These are phyloP conservation scores for Wickerhamomyces bisporus DNA, from an alignment of 805 yeast species.

Conservation along the genomic window DNA sequence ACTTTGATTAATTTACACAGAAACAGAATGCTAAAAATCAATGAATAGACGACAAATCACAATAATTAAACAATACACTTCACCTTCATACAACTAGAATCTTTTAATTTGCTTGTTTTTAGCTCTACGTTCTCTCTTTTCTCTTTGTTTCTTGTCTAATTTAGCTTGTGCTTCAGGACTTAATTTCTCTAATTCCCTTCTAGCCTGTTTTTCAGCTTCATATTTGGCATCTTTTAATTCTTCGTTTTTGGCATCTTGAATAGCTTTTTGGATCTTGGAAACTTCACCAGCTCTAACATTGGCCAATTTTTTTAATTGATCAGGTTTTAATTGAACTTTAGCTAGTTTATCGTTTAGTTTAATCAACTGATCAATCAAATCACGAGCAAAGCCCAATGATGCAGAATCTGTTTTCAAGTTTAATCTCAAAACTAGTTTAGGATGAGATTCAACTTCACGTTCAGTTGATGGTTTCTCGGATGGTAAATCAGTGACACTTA, in stretches of 20 bases:
- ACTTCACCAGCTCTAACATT: conserved; percentile 74
- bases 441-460: conserved; percentile 46
- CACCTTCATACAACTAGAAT: conserved; percentile 8
- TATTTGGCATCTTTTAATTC: conserved; percentile 64
- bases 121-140: conserved; percentile 79
- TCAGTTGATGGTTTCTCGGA: conserved; percentile 60
- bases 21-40: background rate
- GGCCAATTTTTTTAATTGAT: conserved; percentile 68
- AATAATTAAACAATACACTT: no score
- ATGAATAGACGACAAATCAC: background rate
- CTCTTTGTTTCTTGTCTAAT: conserved; percentile 70
- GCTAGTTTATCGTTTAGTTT: conserved; percentile 49
- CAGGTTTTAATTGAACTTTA: conserved; percentile 59
- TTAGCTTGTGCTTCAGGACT: conserved; percentile 78
- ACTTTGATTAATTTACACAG: no score
- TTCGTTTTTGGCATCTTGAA: conserved; percentile 63
- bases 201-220: conserved; percentile 60
- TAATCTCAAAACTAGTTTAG: conserved; percentile 50
- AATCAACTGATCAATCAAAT: conserved; percentile 51
- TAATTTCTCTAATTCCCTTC: conserved; percentile 50
- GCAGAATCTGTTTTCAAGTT: conserved; percentile 42
- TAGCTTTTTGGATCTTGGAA: conserved; percentile 61
- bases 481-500: conserved; percentile 84
- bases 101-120: conserved; percentile 34
- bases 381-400: conserved; percentile 45